Conservation (phyloP, 257 asterid species). For the Avicennia marina region DNA sequence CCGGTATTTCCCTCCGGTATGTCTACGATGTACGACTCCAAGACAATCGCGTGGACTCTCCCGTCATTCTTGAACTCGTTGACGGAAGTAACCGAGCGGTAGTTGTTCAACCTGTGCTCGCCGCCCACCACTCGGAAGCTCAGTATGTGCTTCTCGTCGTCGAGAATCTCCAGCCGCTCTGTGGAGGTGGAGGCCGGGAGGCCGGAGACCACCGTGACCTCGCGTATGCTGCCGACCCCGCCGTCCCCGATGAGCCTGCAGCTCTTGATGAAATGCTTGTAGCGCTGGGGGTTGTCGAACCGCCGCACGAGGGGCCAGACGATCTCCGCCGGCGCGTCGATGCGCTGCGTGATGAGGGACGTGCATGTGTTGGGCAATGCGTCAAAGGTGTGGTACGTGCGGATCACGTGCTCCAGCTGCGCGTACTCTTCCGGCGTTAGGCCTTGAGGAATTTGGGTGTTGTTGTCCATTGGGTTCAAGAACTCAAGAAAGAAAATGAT, state of each 20-base stretch:
- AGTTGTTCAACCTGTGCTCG: slow-evolving; percentile 75
- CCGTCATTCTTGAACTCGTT: slow-evolving; percentile 47
- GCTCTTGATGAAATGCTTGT: slow-evolving; percentile 93
- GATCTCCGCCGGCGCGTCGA: slow-evolving; percentile 61
- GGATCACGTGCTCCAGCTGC: slow-evolving; percentile 42
- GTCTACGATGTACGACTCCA: slow-evolving; percentile 82
- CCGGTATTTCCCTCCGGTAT: slow-evolving; percentile 77
- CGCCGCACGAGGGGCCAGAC: slow-evolving; percentile 83
- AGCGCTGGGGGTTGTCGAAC: slow-evolving; percentile 79
- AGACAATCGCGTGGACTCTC: slow-evolving; percentile 39
- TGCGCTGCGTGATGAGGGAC: slow-evolving; percentile 57
- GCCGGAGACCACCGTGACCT: slow-evolving; percentile 84
- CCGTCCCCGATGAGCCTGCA: slow-evolving; percentile 72
- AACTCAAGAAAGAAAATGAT: no score
- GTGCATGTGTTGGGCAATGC: slow-evolving; percentile 63
- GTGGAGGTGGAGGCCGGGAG: slow-evolving; percentile 90
- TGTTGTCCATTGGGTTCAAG: no score
- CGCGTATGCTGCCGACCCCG: slow-evolving; percentile 78
- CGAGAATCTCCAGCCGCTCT: slow-evolving; percentile 81
- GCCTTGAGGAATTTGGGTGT: slow-evolving; percentile 42
- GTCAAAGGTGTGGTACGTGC: slow-evolving; percentile 57
- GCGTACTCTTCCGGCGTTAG: slow-evolving; percentile 53
- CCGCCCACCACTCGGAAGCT: slow-evolving; percentile 91
- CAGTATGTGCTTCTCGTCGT: slow-evolving; percentile 54
- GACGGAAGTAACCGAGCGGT: slow-evolving; percentile 69